Base-by-base conservation (phyloP, 805 yeast species). In the Yarrowia porcina region DNA sequence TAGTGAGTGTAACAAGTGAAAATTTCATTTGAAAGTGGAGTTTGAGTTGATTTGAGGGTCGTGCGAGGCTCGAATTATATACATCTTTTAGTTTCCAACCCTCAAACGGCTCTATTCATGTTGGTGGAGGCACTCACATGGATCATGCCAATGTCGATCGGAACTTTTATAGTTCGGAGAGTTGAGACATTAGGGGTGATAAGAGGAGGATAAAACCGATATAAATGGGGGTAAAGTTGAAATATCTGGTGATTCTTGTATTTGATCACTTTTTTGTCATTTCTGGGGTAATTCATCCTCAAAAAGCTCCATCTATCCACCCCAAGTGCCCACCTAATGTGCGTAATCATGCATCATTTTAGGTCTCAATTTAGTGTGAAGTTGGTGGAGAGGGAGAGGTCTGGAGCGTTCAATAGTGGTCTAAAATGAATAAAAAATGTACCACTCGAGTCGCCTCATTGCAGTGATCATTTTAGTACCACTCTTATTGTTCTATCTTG, bases 111-210 rank as follows among this genome's bases (percentile, higher is more conserved):
- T 42, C 47, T 11, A 7, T 4, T 4, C 21, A 17, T n/a, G 15
- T 11, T 9, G 50, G 50, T 45, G 50, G 50, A 45, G 50, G 47
- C 47, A 42, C n/a, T n/a, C n/a, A n/a, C n/a, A n/a, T 45, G 25
- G 11, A n/a, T 27, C 6, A 45, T 23, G 35, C 28, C 50, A 45
- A 45, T 45, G 50, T 45, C 50, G 50, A 27, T 45, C 47, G 28
- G 23, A 42, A 42, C 32, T 21, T 42, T 25, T 42, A 25, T 4
- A 25, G 17, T 25, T 42, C 10, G 21, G 1, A 5, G 28, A 39
- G 10, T 20, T 38, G 42, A 38, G 10, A 41, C 28, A 13, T 8
- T n/a, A n/a, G n/a, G n/a, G n/a, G n/a, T n/a, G n/a, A n/a, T n/a
- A n/a, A n/a, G n/a, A n/a, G n/a, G n/a, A n/a, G n/a, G n/a, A n/a